Percentiles rank a stretch among this genome's conserved stretches.
Evolutionary conservation across 2,329 filamentous ascomycete species (phyloP).

Genomic region (Atkinsonella hypoxylon): DNA sequence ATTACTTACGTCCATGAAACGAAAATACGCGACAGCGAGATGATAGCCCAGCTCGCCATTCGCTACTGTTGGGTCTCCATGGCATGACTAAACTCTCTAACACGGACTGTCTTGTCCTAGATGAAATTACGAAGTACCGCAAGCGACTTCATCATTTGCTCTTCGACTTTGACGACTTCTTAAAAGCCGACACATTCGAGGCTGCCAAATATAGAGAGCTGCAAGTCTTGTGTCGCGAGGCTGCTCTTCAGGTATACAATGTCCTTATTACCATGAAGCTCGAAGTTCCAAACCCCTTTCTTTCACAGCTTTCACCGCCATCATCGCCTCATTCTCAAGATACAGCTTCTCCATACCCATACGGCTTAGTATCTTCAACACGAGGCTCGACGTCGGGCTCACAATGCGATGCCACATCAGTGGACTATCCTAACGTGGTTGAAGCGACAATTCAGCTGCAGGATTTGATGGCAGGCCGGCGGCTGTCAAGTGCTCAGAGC

Average conservation of each 20-base stretch:
- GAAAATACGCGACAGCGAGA: no score
- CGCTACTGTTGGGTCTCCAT: neutral
- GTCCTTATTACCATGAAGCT: conserved; percentile 43
- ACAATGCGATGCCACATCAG: conserved; percentile 2
- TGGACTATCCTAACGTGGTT: conserved; percentile 11
- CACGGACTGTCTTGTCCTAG: conserved; percentile 17
- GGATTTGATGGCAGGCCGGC: conserved; percentile 12
- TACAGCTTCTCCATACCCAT: neutral
- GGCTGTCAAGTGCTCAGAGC: neutral
- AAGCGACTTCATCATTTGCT: conserved; percentile 36
- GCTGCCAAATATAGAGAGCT: conserved; percentile 35
- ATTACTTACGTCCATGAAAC: neutral
- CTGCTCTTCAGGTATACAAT: conserved; percentile 36
- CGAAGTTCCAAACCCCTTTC: conserved; percentile 18
- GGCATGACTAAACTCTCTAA: neutral
- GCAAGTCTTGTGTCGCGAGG: conserved; percentile 33
- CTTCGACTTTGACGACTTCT: conserved; percentile 46
- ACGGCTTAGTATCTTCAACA: neutral
- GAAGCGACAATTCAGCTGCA: conserved; percentile 19
- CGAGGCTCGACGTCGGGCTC: conserved; percentile 5
- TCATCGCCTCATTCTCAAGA: conserved; percentile 11
- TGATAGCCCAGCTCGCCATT: neutral
- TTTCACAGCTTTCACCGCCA: conserved; percentile 17
- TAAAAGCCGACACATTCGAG: conserved; percentile 39
- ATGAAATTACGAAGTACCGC: conserved; percentile 36